Base-by-base conservation (phyloP, 768 basidiomycete genomes). In the Russula ochroleuca region DNA sequence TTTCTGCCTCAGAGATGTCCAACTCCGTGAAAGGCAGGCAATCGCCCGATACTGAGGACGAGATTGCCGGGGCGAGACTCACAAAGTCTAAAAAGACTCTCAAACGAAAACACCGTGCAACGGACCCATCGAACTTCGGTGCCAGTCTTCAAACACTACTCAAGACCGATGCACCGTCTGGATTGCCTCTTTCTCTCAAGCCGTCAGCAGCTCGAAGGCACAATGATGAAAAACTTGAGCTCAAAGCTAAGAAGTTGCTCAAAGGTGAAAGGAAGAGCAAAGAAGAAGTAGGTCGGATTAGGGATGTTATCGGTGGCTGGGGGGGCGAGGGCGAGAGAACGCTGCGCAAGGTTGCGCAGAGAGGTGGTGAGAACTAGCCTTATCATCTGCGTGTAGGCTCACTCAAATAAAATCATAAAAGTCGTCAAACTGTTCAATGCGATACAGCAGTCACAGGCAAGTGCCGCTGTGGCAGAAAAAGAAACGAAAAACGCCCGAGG, bases 351-450 rank as follows among this genome's bases (percentile, higher is more conserved):
- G 92, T 83, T 74, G 96, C 87, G 67, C 97, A 87, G 76, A 79
- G 90, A 72, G 90, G 90, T 75, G 90, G 90, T 90, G 72, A 56
- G 82, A 69, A 40, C n/a, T 10, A 23, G 54, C 3, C 54, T 25
- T 60, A 31, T 50, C 49, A 38, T 51, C 11, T 15, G 13, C 5
- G 19, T n/a, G 25, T 35, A 52, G 19, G 2, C 10, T 50, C 21
- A 51, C 43, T 62, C 14, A 25, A 47, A 23, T 33, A 15, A 33
- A 33, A 40, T 31, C 5, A 53, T 5, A 5, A 5, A 58, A 83
- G 92, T 94, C 51, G 90, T 94, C n/a, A 85, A 88, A 70, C 77
- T 94, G 17, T 94, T 94, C 77, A 94, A 94, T 69, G 85, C 82
- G 5, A 89, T 94, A 54, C 92, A 93, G 66, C 88, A 90, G 67